A percentile compares a stretch with the other conserved stretches of the same genome.
Conservation (phyloP, 2,329 filamentous ascomycete genomes). For the Leptoxyphium fumago region DNA sequence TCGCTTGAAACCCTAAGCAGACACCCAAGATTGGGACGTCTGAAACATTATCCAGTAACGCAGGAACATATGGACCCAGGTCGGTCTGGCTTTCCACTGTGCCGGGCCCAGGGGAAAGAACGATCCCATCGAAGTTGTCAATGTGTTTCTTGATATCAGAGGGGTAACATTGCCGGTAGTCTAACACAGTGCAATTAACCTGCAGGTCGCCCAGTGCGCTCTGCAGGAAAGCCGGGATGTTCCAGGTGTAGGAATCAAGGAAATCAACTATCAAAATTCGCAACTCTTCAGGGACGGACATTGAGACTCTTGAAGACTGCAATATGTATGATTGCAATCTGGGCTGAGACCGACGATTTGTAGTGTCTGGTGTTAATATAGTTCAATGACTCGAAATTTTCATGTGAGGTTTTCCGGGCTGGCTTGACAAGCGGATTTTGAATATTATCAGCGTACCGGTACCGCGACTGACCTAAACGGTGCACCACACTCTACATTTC, state of each 20-base stretch:
- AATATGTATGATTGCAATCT: too few species aligned
- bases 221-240: neutral
- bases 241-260: neutral
- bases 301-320: neutral
- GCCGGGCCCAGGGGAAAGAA: neutral
- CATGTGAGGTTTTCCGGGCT: too few species aligned
- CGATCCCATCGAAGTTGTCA: neutral
- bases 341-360: too few species aligned
- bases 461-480: too few species aligned
- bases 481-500: too few species aligned
- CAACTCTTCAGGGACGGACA: neutral
- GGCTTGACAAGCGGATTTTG: too few species aligned
- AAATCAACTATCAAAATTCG: neutral
- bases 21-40: conserved; percentile 62
- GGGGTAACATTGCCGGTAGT: neutral
- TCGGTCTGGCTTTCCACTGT: neutral
- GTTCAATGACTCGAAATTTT: too few species aligned
- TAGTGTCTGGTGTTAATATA: too few species aligned
- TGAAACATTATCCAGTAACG: neutral
- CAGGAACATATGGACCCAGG: neutral
- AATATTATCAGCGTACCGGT: too few species aligned
- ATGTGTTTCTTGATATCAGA: neutral
- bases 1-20: conserved; percentile 76
- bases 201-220: neutral
- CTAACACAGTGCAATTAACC: neutral